Evolutionary conservation across 2,329 filamentous ascomycete genomes (phyloP).

Genomic region (Shiraia sp.): DNA sequence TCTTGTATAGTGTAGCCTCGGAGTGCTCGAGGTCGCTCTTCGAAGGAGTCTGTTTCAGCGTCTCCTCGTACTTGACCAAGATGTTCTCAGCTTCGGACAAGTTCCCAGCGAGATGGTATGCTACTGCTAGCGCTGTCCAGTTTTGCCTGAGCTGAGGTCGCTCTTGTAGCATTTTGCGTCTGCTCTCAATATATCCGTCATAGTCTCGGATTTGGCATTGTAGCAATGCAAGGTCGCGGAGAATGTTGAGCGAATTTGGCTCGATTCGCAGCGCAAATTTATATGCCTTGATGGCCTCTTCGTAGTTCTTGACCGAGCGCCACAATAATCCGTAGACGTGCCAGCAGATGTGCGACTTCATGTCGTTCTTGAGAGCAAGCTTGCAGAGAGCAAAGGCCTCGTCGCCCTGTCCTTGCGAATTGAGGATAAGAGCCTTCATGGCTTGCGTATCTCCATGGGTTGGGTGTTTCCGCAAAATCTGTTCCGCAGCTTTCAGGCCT

Average conservation of each 20-base stretch:
- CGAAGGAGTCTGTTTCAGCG: constrained; percentile 77
- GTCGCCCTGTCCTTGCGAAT: constrained; percentile 85
- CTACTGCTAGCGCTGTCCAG: constrained; percentile 96
- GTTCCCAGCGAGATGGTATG: constrained; percentile 87
- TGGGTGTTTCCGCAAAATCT: constrained; percentile 91
- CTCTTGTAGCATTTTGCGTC: constrained; percentile 83
- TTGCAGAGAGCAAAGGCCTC: constrained; percentile 95
- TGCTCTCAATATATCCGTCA: constrained; percentile 87
- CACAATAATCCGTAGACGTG: constrained; percentile 97
- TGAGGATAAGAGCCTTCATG: constrained; percentile 98
- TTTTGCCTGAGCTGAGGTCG: constrained; percentile 83
- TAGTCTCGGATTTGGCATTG: constrained; percentile 98
- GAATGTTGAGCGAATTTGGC: constrained; percentile 92
- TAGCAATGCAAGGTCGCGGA: constrained; percentile 87
- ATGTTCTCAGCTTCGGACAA: constrained; percentile 86
- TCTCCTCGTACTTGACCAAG: constrained; percentile 89
- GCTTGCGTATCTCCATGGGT: constrained; percentile 98
- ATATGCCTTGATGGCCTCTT: constrained; percentile 99
- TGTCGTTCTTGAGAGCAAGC: constrained; percentile 88
- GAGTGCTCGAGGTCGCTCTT: constrained; percentile 88
- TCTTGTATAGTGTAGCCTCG: constrained; percentile 94
- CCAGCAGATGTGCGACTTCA: constrained; percentile 99
- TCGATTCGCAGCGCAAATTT: constrained; percentile 92
- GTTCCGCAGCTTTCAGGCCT: constrained; percentile 93
- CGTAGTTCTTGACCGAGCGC: constrained; percentile 93